Base-by-base conservation (phyloP, 2,329 filamentous ascomycete genomes). In the Leptographium flavum region DNA sequence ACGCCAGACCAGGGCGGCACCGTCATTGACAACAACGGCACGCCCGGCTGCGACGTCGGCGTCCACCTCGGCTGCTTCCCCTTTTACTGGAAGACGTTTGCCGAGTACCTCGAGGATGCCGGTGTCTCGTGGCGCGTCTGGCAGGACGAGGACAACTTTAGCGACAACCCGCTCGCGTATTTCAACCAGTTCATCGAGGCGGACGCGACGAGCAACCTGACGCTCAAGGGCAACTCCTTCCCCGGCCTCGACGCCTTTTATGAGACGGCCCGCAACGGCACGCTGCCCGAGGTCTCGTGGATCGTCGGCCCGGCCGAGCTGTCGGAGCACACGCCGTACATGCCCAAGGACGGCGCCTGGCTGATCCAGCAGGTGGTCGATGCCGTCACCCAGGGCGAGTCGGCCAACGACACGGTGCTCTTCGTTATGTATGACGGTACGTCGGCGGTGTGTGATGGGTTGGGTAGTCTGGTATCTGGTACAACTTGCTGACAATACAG, bases 321-420 rank as follows among this genome's bases (percentile, higher is more conserved):
- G 4, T 71, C 68, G 0, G 72, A 76, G 54, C 71, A 75, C 52
- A 64, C 70, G 3, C 70, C 70, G 0, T 73, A 68, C 51, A 61
- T 63, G 37, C 71, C 72, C 1, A 65, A 63, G 45, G 71, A 75
- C 47, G 72, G 71, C n/a, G 70, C 63, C 3, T 76, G 71, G 70
- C 58, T 76, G 32, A 68, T 74, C 53, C 64, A 69, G 52, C 59
- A 70, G 52, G 59, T 76, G 5, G 66, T 71, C 15, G 61, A 72
- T 45, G 67, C 70, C 4, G 67, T 76, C 5, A 67, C 63, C 11
- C 61, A 60, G 42, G 70, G 69, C 17, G 67, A 67, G n/a, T n/a
- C n/a, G n/a, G n/a, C n/a, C 53, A 60, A 62, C 37, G 63, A 60
- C 19, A 73, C 70, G 2, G 64, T 61, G 0, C 55, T 71, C 39